Conservation (phyloP, 2,329 filamentous ascomycete genomes). For the Fusarium nelsonii region DNA sequence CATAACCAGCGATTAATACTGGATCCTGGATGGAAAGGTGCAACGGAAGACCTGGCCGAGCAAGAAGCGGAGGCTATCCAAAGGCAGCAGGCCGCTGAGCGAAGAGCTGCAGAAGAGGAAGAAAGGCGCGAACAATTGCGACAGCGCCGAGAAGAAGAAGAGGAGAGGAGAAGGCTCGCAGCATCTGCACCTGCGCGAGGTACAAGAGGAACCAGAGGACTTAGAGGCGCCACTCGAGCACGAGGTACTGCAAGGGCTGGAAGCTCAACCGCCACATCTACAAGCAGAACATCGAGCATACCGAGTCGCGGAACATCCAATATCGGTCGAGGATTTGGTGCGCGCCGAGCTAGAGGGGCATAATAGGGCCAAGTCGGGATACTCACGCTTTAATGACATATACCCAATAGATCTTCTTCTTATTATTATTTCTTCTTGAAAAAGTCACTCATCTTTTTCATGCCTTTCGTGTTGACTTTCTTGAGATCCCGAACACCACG, state of each 20-base stretch:
- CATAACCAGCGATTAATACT: conserved; percentile 95
- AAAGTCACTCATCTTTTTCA: conserved; percentile 97
- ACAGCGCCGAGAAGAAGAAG: conserved; percentile 72
- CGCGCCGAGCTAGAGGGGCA: conserved; percentile 52
- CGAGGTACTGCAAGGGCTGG: conserved; percentile 43
- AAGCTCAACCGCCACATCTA: conserved; percentile 49
- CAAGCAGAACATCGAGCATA: conserved; percentile 46
- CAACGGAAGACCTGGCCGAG: conserved; percentile 86
- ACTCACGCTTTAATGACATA: conserved; percentile 44
- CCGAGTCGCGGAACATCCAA: conserved; percentile 53
- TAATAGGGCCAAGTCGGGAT: conserved; percentile 38
- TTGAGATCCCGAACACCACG: conserved; percentile 82
- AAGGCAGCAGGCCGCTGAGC: conserved; percentile 81
- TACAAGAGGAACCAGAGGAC: conserved; percentile 52
- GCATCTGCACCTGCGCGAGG: conserved; percentile 48
- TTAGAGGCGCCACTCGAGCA: conserved; percentile 49
- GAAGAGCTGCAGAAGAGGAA: conserved; percentile 82
- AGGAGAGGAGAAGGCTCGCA: conserved; percentile 55
- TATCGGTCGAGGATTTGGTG: conserved; percentile 53
- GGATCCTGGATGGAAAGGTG: conserved; percentile 89
- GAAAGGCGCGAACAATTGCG: conserved; percentile 78
- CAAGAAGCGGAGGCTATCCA: conserved; percentile 82
- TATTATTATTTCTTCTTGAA: conserved; percentile 75
- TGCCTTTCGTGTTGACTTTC: conserved; percentile 91
- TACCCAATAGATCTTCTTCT: conserved; percentile 48